phyloP scores from a whole-genome alignment of 306 rosid genomes.

The Castanea sativa region DNA sequence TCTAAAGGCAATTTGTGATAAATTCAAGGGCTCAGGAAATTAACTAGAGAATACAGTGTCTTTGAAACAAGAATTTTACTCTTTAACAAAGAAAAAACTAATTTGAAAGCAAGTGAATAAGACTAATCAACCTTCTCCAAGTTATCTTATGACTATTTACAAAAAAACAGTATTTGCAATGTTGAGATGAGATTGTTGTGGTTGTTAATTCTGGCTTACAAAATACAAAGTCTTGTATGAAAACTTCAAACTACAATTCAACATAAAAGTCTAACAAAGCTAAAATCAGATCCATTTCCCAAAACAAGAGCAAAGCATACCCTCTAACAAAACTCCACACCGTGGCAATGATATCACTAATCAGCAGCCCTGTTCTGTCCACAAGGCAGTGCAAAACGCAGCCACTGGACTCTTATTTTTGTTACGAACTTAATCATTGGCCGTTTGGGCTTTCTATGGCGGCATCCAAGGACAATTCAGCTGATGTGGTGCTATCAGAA shows the following conservation, averaged over 20 bases:
- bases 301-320: neutral
- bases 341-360: constrained; percentile 61
- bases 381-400: constrained; percentile 44
- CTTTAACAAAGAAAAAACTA: neutral
- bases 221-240: too few relatives aligned
- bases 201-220: neutral
- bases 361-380: constrained; percentile 46
- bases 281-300: neutral
- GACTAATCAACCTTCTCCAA: neutral
- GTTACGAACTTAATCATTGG: too few relatives aligned
- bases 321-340: constrained; percentile 25
- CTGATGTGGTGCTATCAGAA: too few relatives aligned
- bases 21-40: neutral
- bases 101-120: neutral
- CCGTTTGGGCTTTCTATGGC: too few relatives aligned
- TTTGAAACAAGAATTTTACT: neutral
- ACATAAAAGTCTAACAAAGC: neutral
- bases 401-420: constrained; percentile 30
- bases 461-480: too few relatives aligned
- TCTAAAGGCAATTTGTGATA: too few relatives aligned
- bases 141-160: neutral
- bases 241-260: neutral
- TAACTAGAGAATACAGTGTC: neutral
- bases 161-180: neutral
- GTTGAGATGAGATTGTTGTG: neutral